Percentiles rank a stretch among this genome's conserved stretches.
These are phyloP conservation scores for Micractinium conductrix DNA, from an alignment of 139 green algal genomes.

Conservation along the genomic window DNA sequence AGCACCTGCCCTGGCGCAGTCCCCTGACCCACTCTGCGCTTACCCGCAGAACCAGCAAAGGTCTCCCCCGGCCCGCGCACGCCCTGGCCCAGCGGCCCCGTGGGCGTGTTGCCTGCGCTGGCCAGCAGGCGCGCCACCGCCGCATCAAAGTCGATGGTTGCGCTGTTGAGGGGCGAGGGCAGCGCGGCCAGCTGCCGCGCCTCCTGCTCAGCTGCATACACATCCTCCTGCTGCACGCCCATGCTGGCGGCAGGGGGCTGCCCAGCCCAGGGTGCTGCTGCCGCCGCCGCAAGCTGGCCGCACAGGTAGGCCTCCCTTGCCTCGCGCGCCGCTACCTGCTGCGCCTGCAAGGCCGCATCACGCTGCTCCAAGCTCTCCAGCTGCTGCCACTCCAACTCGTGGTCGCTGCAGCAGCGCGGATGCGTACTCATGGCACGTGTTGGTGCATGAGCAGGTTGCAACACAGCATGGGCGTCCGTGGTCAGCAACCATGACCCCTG, in stretches of 20 bases:
- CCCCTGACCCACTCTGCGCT: neutral
- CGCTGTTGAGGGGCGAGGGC: constrained; percentile 21
- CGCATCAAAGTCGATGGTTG: constrained; percentile 15
- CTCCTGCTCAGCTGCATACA: neutral
- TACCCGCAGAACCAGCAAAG: neutral
- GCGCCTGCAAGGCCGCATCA: neutral
- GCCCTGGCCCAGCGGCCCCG: constrained; percentile 37
- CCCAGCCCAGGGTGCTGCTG: no score
- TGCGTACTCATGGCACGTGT: no score
- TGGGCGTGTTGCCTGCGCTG: constrained; percentile 40
- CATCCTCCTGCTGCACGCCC: no score
- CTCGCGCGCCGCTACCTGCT: neutral
- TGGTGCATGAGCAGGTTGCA: no score
- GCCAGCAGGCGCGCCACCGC: constrained; percentile 33
- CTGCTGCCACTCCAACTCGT: constrained; percentile 8
- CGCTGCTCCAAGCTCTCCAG: neutral
- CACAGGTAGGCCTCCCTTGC: no score
- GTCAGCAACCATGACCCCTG: no score
- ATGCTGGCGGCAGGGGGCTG: no score
- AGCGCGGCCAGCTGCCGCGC: neutral
- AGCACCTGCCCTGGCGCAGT: neutral
- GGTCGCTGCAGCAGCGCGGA: constrained; percentile 21
- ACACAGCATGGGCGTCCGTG: no score
- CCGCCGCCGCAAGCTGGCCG: no score
- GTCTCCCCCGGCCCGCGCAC: neutral